Base-by-base conservation (phyloP, 2,329 filamentous ascomycete species). In the Colletotrichum sp. region DNA sequence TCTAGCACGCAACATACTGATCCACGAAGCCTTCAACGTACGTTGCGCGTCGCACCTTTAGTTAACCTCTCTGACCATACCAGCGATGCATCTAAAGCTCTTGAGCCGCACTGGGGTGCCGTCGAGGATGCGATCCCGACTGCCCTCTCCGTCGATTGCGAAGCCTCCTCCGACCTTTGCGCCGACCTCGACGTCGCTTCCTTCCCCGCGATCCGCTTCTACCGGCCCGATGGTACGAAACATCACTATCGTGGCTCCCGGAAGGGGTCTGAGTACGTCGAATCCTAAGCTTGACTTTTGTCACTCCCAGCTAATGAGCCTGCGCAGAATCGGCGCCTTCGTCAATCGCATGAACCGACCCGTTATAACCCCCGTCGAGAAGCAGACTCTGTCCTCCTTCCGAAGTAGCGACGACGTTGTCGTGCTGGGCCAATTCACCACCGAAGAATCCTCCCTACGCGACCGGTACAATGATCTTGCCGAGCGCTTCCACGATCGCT, bases 181-280 rank as follows among this genome's bases (percentile, higher is more conserved):
- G 77, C 82, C 65, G 83, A 87, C 30, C 80, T 84, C 62, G 82
- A 84, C 28, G 81, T 90, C 34, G 81, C 82, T 15, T 89, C 88
- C 1, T 89, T 87, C 75, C 88, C 88, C 4, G 83, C 88, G 8
- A 84, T 90, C 44, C 85, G 88, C 0, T 83, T 87, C 12, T 88
- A 87, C 74, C 83, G 83, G 52, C 79, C 80, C 5, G 80, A 84
- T 30, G 82, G 83, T 3, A 76, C 79, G 6, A 81, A 82, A 63
- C 80, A 78, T 13, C 80, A 86, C 66, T 90, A 89, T 77, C 84
- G 88, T 44, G 88, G 89, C 1, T 83, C 85, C 2, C 83, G 87
- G 24, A 85, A 81, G 60, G 82, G 85, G 1, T 76, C 81, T 13
- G 77, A 83, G 87, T 88, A 72, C 72, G 85, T 81, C 39, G 39